Evolutionary conservation across 345 rosid genomes (phyloP).

Genomic region (Dovyalis caffra): DNA sequence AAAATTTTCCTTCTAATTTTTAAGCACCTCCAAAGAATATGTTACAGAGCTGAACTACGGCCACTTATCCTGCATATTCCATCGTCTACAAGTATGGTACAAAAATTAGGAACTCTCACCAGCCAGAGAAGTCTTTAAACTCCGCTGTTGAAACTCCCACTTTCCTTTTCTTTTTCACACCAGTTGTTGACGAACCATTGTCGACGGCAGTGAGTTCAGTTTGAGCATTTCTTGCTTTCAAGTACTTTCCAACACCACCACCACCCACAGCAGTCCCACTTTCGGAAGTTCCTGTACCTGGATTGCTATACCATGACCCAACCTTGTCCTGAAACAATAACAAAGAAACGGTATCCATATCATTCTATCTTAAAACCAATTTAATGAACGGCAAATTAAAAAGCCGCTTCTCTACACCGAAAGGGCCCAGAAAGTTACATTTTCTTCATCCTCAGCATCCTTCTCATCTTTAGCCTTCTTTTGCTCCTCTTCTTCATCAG

Average conservation of each 20-base stretch:
- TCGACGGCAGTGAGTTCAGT: constrained; percentile 35
- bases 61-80: neutral
- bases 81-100: neutral
- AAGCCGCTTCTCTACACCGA: neutral
- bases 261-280: constrained; percentile 38
- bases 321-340: constrained; percentile 58
- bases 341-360: constrained; percentile 9
- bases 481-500: constrained; percentile 73
- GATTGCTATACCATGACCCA: constrained; percentile 95
- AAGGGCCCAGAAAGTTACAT: constrained; percentile 29
- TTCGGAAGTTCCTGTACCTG: constrained; percentile 62
- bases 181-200: constrained; percentile 29
- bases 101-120: constrained; percentile 43
- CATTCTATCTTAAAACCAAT: neutral
- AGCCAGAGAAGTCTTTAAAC: constrained; percentile 75
- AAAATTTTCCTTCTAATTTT: neutral
- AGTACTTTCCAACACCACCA: constrained; percentile 77
- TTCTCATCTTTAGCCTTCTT: constrained; percentile 61
- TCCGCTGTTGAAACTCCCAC: constrained; percentile 44
- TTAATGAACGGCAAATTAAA: neutral
- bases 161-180: constrained; percentile 66
- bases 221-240: constrained; percentile 53
- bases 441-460: constrained; percentile 56
- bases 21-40: constrained; percentile 15
- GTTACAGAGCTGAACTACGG: neutral